Evolutionary conservation across 768 basidiomycete genomes (phyloP).

Genomic region (Cystoderma amianthinum): DNA sequence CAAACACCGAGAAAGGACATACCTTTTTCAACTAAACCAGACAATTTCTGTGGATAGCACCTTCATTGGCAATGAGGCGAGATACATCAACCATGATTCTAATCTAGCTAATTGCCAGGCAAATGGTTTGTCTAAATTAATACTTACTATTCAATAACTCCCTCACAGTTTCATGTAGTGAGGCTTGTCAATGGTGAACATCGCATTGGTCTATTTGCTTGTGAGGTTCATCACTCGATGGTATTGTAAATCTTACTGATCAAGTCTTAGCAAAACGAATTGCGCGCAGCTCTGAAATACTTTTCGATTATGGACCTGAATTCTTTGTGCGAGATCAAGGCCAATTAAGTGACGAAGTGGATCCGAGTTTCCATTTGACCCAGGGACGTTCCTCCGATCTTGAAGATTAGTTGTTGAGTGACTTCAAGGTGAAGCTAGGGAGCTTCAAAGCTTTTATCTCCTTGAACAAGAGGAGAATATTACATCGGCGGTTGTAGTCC

Average conservation of each 20-base stretch:
- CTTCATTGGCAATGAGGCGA: constrained; percentile 52
- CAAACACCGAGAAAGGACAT: too few relatives aligned
- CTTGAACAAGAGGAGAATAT: too few relatives aligned
- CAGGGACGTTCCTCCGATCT: too few relatives aligned
- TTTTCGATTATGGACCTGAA: not conserved
- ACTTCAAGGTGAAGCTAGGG: too few relatives aligned
- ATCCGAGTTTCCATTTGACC: not conserved
- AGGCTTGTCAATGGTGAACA: constrained; percentile 58
- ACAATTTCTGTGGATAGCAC: constrained; percentile 45
- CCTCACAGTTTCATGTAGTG: constrained; percentile 24
- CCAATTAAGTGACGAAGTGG: not conserved
- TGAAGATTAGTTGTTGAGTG: too few relatives aligned
- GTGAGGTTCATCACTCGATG: constrained; percentile 25
- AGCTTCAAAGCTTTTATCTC: too few relatives aligned
- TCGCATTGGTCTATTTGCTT: constrained; percentile 55
- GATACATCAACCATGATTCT: constrained; percentile 62
- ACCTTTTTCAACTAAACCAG: constrained; percentile 50
- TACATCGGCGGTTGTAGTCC: too few relatives aligned
- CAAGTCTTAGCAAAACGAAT: not conserved
- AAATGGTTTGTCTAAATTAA: constrained; percentile 23
- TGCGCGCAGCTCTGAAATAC: not conserved
- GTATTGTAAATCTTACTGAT: not conserved
- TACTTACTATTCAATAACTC: constrained; percentile 1
- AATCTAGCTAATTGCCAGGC: constrained; percentile 37
- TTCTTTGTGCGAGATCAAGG: not conserved